These are phyloP conservation scores for Ophiostoma australiae DNA, from an alignment of 2,329 filamentous ascomycete species.

Conservation along the genomic window DNA sequence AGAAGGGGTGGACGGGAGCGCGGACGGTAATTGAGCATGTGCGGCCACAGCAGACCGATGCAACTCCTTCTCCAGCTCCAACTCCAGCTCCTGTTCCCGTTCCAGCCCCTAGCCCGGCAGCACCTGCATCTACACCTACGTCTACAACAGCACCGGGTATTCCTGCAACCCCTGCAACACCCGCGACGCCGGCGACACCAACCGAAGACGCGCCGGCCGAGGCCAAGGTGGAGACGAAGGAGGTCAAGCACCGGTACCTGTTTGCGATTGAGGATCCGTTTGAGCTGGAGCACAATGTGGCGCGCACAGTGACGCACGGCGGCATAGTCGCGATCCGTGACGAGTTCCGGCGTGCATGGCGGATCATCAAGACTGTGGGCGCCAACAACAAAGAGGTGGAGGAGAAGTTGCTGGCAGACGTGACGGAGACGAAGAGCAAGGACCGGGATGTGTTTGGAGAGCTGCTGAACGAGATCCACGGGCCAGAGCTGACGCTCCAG, in stretches of 20 bases:
- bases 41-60: background rate
- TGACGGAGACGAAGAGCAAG: conserved; percentile 35
- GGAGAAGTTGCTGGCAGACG: conserved; percentile 52
- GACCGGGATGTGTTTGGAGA: conserved; percentile 37
- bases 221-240: conserved; percentile 47
- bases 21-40: conserved; percentile 57
- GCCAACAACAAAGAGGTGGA: conserved; percentile 30
- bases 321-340: conserved; percentile 78
- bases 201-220: background rate
- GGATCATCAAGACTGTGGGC: conserved; percentile 57
- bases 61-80: background rate
- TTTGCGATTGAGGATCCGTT: conserved; percentile 92
- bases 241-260: conserved; percentile 73
- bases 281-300: conserved; percentile 82
- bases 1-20: conserved; percentile 83
- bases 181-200: conserved; percentile 26
- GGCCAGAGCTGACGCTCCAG: conserved; percentile 27
- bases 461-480: conserved; percentile 41
- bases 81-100: background rate
- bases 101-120: background rate
- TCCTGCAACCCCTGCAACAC: conserved; percentile 27
- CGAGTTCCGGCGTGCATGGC: conserved; percentile 76
- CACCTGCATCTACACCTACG: background rate
- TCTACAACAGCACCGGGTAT: background rate
- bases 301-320: conserved; percentile 75